Conservation (phyloP, 352 stramenopile genomes). For the Pythium guiyangense region DNA sequence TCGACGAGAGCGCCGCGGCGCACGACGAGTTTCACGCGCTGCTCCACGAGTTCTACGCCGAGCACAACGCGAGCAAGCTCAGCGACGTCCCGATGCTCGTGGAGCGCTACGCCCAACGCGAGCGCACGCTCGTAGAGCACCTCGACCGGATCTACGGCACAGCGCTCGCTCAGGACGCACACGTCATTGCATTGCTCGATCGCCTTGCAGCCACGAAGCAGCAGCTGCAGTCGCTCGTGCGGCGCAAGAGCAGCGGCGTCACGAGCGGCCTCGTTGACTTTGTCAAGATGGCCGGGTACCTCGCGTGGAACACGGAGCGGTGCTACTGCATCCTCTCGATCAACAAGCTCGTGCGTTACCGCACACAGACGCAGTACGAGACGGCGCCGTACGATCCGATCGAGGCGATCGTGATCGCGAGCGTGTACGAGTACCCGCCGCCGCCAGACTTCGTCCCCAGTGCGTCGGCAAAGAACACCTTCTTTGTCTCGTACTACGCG, state of each 20-base stretch:
- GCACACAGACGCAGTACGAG: constrained; percentile 33
- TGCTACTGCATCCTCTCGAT: constrained; percentile 45
- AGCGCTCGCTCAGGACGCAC: constrained; percentile 23
- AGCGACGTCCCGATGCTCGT: constrained; percentile 54
- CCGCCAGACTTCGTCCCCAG: constrained; percentile 8
- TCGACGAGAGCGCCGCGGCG: constrained; percentile 7
- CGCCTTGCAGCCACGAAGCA: constrained; percentile 10
- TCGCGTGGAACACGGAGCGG: constrained; percentile 35
- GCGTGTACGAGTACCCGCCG: constrained; percentile 36
- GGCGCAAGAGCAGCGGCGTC: constrained; percentile 23
- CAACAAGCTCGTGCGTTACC: constrained; percentile 49
- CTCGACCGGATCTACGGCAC: constrained; percentile 71
- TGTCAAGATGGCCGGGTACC: constrained; percentile 32
- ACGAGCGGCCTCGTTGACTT: constrained; percentile 36
- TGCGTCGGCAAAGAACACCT: constrained; percentile 9
- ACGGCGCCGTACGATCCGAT: constrained; percentile 30
- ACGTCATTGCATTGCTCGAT: constrained; percentile 26
- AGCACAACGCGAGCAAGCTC: constrained; percentile 59
- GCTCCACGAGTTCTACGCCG: constrained; percentile 47
- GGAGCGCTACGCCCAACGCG: constrained; percentile 39
- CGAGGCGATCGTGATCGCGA: constrained; percentile 35
- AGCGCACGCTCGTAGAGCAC: constrained; percentile 50
- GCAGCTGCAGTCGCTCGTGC: neutral
- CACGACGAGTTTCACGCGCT: constrained; percentile 22
- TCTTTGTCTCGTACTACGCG: constrained; percentile 16